Evolutionary conservation across 257 asterid genomes (phyloP), one percentile per base, ranked within the genome.

Genomic region (Osmanthus fragrans): DNA sequence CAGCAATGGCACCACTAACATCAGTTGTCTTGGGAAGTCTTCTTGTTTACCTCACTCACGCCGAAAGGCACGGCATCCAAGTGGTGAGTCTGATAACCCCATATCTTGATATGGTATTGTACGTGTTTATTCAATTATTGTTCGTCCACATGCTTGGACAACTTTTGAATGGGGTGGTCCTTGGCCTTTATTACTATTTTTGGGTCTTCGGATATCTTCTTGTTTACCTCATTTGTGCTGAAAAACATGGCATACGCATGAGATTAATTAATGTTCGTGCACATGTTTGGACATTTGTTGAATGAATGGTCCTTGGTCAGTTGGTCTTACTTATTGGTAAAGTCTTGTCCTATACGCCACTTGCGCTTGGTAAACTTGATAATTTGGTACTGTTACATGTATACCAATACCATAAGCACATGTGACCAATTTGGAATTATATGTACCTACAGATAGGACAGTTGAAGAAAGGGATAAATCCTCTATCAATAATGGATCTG

Each of bases 1-100:
- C 90, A 15, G 84, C 88, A 29, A 80, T 73, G 39, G 88, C 84
- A 65, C 90, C 88, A 39, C 68, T 86, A 25, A 3, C 78, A 40
- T 86, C 88, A 11, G 87, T 86, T 7, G 40, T 84, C 15, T 11
- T n/a, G 7, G 12, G 7, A 21, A 21, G 3, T 3, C 21, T 27
- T 72, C 32, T 45, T 15, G 5, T 72, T 32, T 10, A 34, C 30
- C 40, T 72, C 21, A 5, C 32, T 71, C 18, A 45, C 19, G n/a
- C 54, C 15, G 19, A 45, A 45, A 45, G 15, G 2, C 54, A 45
- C 2, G 54, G n/a, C n/a, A 45, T 45, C 54, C 54, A 45, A 45
- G 54, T 15, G 54, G 54, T 15, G n/a, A 45, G 54, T 45, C 6
- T 1, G 47, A 40, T 40, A 9, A 40, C 13, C 12, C 42, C 2